phyloP scores from a whole-genome alignment of 352 stramenopile species.

The Globisporangium nodosum region DNA sequence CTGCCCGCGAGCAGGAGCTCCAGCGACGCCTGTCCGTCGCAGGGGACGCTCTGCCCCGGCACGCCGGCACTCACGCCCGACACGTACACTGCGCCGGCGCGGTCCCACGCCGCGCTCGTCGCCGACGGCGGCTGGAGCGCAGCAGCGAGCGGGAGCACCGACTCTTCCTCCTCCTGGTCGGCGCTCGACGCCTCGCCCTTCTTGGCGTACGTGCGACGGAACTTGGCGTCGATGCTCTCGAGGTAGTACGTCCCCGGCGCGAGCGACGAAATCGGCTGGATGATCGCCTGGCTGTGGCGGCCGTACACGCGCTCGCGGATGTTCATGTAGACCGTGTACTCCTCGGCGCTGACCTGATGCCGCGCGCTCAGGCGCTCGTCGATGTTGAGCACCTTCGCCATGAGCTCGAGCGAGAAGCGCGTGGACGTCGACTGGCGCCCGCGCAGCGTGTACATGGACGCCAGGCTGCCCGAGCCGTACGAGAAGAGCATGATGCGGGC shows the following conservation, averaged over 20 bases:
- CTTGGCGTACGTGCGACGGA: slow-evolving; percentile 83
- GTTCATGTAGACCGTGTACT: slow-evolving; percentile 91
- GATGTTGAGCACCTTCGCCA: slow-evolving; percentile 82
- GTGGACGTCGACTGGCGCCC: slow-evolving; percentile 17
- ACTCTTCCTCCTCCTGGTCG: slow-evolving; percentile 19
- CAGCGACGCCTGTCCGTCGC: slow-evolving; percentile 81
- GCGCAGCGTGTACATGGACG: slow-evolving; percentile 92
- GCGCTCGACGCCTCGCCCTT: slow-evolving; percentile 7
- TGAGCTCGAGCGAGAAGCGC: slow-evolving; percentile 87
- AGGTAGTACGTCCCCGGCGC: slow-evolving; percentile 90
- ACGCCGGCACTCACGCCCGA: slow-evolving; percentile 89
- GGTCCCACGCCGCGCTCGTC: slow-evolving; percentile 35
- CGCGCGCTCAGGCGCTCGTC: slow-evolving; percentile 73
- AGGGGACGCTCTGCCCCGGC: slow-evolving; percentile 62
- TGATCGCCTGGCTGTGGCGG: slow-evolving; percentile 55
- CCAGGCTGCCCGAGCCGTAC: slow-evolving; percentile 95
- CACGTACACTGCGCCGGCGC: slow-evolving; percentile 76
- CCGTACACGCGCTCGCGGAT: slow-evolving; percentile 84
- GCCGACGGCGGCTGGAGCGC: slow-evolving; percentile 34
- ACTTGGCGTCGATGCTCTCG: slow-evolving; percentile 87
- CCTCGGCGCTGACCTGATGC: slow-evolving; percentile 76
- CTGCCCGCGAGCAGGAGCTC: slow-evolving; percentile 86
- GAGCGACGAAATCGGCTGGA: slow-evolving; percentile 58
- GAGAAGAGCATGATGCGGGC: slow-evolving; percentile 93
- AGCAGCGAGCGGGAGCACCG: neutral